A percentile compares a stretch with the other conserved stretches of the same genome.
These are phyloP conservation scores for Mucuna pruriens DNA, from an alignment of 306 rosid species.

Conservation along the genomic window DNA sequence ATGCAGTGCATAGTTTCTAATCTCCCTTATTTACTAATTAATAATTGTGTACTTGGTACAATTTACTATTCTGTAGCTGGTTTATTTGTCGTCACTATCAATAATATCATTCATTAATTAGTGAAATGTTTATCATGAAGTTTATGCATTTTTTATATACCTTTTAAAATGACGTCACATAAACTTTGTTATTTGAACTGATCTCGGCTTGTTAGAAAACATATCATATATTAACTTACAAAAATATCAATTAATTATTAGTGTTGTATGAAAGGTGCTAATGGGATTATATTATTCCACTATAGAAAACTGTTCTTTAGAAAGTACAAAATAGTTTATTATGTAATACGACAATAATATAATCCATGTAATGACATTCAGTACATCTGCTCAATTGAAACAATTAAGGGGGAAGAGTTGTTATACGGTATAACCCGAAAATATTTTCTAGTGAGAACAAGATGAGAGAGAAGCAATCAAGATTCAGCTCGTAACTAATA, in stretches of 20 bases:
- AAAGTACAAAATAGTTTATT: too few species aligned
- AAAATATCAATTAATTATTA: background rate
- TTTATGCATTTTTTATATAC: background rate
- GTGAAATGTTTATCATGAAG: background rate
- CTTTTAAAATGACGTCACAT: conserved; percentile 19
- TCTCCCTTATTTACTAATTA: background rate
- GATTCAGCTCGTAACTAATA: background rate
- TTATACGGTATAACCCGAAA: background rate
- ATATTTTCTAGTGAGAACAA: too few species aligned
- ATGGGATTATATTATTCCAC: background rate
- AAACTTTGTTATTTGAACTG: conserved; percentile 13
- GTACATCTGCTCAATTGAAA: too few species aligned
- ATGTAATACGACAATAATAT: too few species aligned
- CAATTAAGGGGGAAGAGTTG: too few species aligned
- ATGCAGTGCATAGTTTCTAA: background rate
- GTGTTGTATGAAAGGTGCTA: background rate
- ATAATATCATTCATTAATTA: background rate
- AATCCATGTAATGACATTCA: too few species aligned
- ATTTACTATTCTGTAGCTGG: background rate
- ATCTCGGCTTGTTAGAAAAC: conserved; percentile 16
- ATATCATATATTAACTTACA: background rate
- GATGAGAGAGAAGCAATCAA: too few species aligned
- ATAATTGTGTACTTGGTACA: background rate
- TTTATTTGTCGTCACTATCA: background rate
- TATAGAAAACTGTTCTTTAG: too few species aligned